phyloP scores from a whole-genome alignment of 2,329 filamentous ascomycete species.

The Paracamarosporium sp. region DNA sequence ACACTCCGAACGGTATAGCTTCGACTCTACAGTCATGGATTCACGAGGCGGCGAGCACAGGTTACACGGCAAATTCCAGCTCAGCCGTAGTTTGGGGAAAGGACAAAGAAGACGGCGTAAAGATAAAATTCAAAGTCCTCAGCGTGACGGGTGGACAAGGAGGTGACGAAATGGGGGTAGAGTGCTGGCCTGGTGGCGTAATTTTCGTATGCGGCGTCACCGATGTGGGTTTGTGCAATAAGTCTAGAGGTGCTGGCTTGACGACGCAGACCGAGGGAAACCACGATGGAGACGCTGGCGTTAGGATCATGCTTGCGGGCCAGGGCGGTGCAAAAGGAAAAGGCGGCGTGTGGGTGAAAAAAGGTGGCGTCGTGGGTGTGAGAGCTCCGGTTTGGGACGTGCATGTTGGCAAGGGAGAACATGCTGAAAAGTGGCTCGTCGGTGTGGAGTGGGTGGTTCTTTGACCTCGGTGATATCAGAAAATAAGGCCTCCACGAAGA shows the following conservation, averaged over 20 bases:
- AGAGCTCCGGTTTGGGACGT: slow-evolving; percentile 52
- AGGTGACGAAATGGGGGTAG: slow-evolving; percentile 13
- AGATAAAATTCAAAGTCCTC: slow-evolving; percentile 21
- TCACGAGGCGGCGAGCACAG: slow-evolving; percentile 48
- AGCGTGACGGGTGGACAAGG: neutral
- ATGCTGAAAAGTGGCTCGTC: slow-evolving; percentile 41
- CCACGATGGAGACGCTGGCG: neutral
- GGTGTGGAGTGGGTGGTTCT: slow-evolving; percentile 51
- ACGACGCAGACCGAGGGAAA: neutral
- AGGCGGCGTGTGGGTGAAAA: slow-evolving; percentile 27
- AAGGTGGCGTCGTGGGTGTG: slow-evolving; percentile 42
- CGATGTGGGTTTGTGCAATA: slow-evolving; percentile 22
- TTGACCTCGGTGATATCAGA: slow-evolving; percentile 7
- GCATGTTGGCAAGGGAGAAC: slow-evolving; percentile 38
- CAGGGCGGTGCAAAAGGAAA: slow-evolving; percentile 27
- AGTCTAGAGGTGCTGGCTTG: slow-evolving; percentile 10
- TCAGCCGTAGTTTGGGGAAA: slow-evolving; percentile 20
- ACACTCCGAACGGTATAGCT: slow-evolving; percentile 57
- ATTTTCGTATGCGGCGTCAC: slow-evolving; percentile 28
- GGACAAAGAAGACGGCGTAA: slow-evolving; percentile 34
- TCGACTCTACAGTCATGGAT: slow-evolving; percentile 59
- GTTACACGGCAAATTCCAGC: slow-evolving; percentile 22
- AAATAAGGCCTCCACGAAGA: neutral
- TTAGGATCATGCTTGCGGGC: slow-evolving; percentile 36
- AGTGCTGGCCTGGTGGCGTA: slow-evolving; percentile 28